Evolutionary conservation across 495 filamentous ascomycete genomes (phyloP).

Genomic region (Aspergillus mulundensis): DNA sequence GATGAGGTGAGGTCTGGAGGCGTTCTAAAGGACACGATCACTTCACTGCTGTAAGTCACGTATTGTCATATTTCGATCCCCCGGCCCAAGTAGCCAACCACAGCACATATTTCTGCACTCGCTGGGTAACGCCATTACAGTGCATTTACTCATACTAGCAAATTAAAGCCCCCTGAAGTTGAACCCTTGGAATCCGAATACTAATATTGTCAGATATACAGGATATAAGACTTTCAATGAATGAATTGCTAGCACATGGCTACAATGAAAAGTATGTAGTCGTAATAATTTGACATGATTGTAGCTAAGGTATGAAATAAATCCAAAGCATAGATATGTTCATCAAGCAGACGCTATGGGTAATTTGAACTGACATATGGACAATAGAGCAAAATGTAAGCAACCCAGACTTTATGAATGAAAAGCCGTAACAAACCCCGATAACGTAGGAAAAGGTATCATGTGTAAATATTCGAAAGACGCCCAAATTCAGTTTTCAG

Average conservation of each 20-base stretch:
- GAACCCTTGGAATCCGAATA: too few relatives aligned
- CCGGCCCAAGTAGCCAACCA: conserved; percentile 11
- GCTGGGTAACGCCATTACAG: background rate
- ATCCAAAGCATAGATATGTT: background rate
- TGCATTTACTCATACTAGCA: background rate
- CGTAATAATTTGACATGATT: background rate
- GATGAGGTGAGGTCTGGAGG: conserved; percentile 25
- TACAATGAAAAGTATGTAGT: background rate
- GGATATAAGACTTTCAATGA: background rate
- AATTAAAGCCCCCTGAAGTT: background rate
- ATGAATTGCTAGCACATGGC: background rate
- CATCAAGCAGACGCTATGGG: conserved; percentile 20
- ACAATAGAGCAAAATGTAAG: conserved; percentile 15
- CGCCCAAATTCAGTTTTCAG: conserved; percentile 24
- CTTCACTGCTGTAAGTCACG: conserved; percentile 26
- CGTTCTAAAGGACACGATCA: conserved; percentile 46
- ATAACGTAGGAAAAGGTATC: conserved; percentile 35
- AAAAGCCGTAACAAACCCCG: conserved; percentile 26
- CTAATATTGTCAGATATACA: background rate
- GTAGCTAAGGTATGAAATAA: background rate
- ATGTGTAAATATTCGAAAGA: conserved; percentile 28
- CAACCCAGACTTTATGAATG: conserved; percentile 18
- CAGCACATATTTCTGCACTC: background rate
- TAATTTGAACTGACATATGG: conserved; percentile 21
- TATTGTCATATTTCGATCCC: conserved; percentile 12